Conservation (phyloP, 768 basidiomycete species). For the Cyclocybe cylindracea region DNA sequence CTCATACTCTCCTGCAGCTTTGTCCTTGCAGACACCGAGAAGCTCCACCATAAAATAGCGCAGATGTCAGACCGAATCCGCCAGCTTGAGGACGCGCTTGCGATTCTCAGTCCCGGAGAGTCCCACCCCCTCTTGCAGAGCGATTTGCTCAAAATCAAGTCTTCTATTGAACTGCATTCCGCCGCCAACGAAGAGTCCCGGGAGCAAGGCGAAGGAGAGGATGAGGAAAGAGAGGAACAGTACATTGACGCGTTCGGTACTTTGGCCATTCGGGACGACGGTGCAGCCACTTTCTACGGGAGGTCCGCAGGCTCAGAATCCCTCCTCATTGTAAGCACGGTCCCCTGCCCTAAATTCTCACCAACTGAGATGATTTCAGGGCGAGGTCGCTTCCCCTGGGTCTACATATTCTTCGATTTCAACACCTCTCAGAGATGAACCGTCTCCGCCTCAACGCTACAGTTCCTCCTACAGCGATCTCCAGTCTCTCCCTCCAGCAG, state of each 20-base stretch:
- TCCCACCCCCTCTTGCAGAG: constrained; percentile 60
- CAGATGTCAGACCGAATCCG: constrained; percentile 73
- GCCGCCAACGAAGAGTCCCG: constrained; percentile 32
- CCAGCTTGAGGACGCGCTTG: constrained; percentile 69
- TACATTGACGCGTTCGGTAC: constrained; percentile 72
- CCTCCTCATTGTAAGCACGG: constrained; percentile 51
- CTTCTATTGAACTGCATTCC: constrained; percentile 65
- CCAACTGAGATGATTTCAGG: constrained; percentile 20
- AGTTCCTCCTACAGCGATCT: constrained; percentile 6
- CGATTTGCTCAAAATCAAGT: constrained; percentile 66
- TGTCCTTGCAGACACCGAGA: constrained; percentile 72
- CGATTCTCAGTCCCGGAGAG: constrained; percentile 53
- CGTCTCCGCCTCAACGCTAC: constrained; percentile 5
- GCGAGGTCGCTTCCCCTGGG: constrained; percentile 28
- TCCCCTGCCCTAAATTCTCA: constrained; percentile 1
- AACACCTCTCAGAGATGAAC: constrained; percentile 8
- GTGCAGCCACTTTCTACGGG: constrained; percentile 71
- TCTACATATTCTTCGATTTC: constrained; percentile 8
- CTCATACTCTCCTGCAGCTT: constrained; percentile 41
- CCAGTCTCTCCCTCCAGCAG: constrained; percentile 17
- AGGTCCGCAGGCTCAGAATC: constrained; percentile 75
- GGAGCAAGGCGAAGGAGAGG: constrained; percentile 29
- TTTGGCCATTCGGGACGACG: constrained; percentile 67
- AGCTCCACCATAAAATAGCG: constrained; percentile 66
- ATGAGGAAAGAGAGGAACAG: constrained; percentile 41